These are phyloP conservation scores for Geranium incanum DNA, from an alignment of 441 rosid genomes.

Conservation along the genomic window DNA sequence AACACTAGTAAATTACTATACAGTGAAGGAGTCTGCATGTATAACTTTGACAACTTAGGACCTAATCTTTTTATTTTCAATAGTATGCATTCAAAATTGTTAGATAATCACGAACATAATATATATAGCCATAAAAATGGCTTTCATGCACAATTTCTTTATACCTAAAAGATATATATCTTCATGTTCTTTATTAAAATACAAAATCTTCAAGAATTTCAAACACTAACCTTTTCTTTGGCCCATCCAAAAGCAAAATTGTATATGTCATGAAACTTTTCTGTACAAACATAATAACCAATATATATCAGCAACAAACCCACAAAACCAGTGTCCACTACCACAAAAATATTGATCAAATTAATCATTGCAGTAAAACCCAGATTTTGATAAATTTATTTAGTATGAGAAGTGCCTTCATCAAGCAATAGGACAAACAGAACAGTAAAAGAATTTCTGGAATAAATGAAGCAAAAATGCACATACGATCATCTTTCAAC, in stretches of 20 bases:
- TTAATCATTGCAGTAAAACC: neutral
- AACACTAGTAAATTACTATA: neutral
- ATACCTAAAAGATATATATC: no score
- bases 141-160: no score
- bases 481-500: conserved; percentile 85
- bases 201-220: no score
- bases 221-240: conserved; percentile 69
- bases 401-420: neutral
- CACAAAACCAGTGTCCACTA: neutral
- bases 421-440: neutral
- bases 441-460: conserved; percentile 12
- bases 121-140: no score
- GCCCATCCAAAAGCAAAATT: conserved; percentile 98
- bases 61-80: neutral
- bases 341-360: no score
- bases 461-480: conserved; percentile 3
- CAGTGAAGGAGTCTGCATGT: neutral
- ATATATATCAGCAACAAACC: conserved; percentile 17
- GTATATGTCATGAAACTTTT: conserved; percentile 84
- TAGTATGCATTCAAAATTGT: neutral
- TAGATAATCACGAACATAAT: no score
- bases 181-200: no score
- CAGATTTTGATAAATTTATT: neutral
- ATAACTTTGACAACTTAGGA: neutral
- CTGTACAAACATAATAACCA: conserved; percentile 39